phyloP scores from a whole-genome alignment of 805 yeast genomes.

The Myxozyma mucilagina region DNA sequence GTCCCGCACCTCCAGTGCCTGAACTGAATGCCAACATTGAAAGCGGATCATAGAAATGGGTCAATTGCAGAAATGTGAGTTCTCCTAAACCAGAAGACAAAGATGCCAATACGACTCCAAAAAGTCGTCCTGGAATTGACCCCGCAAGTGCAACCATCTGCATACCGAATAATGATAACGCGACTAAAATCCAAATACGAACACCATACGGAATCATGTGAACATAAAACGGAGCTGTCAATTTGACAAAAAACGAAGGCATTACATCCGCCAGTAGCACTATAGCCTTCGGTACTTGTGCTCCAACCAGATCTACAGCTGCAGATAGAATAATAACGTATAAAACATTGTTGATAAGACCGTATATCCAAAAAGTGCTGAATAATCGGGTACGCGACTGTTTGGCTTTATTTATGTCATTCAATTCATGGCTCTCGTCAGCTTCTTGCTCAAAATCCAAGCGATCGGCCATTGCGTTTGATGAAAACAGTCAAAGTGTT shows the following conservation, averaged over 20 bases:
- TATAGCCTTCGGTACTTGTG: constrained; percentile 76
- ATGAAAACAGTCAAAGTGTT: neutral
- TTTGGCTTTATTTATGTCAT: neutral
- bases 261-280: constrained; percentile 83
- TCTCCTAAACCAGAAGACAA: constrained; percentile 89
- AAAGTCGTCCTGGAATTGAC: constrained; percentile 46
- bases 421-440: neutral
- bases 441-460: neutral
- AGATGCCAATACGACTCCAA: constrained; percentile 80
- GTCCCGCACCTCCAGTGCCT: constrained; percentile 96
- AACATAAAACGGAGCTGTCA: constrained; percentile 75
- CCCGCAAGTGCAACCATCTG: constrained; percentile 54
- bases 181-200: constrained; percentile 58
- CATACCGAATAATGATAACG: constrained; percentile 73
- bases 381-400: constrained; percentile 15
- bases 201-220: constrained; percentile 59
- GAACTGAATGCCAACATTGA: constrained; percentile 79
- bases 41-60: constrained; percentile 69
- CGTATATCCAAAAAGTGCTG: constrained; percentile 51
- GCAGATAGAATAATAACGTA: constrained; percentile 91
- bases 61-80: constrained; percentile 79
- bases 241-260: constrained; percentile 74
- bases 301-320: constrained; percentile 88
- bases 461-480: neutral
- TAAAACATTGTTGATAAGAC: constrained; percentile 81